These are phyloP conservation scores for Croton laevigatus DNA, from an alignment of 441 rosid species.

Conservation along the genomic window DNA sequence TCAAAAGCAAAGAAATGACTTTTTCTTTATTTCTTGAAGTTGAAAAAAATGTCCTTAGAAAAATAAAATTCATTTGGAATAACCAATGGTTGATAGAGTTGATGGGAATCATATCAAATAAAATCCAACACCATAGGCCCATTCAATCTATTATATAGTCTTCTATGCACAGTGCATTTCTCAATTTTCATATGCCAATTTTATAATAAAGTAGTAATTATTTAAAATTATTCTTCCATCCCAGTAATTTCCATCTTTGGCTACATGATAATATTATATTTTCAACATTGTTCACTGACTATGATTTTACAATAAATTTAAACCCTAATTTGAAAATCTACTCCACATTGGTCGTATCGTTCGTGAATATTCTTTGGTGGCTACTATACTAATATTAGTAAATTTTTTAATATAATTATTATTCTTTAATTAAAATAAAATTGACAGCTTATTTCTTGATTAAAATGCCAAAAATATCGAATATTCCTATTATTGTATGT, in stretches of 20 bases:
- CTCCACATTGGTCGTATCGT: neutral
- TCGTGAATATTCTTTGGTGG: conserved; percentile 5
- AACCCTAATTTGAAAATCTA: neutral
- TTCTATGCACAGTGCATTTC: too few species aligned
- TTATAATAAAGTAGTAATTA: neutral
- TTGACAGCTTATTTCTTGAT: too few species aligned
- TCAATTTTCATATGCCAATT: neutral
- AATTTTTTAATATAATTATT: too few species aligned
- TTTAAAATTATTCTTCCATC: neutral
- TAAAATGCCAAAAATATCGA: too few species aligned
- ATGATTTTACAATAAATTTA: neutral
- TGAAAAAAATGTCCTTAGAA: too few species aligned
- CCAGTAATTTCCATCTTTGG: conserved; percentile 7
- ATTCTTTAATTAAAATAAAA: too few species aligned
- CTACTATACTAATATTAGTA: neutral
- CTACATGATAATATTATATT: neutral
- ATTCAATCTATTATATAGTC: neutral
- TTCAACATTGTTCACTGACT: neutral
- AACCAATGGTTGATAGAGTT: neutral
- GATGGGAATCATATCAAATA: conserved; percentile 5
- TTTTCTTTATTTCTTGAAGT: too few species aligned
- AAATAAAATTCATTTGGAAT: neutral
- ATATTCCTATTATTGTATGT: neutral
- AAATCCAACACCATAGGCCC: neutral
- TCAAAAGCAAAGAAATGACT: too few species aligned